A percentile compares a stretch with the other conserved stretches of the same genome.
phyloP scores from a whole-genome alignment of 208 protist genomes.

The Acanthamoeba polyphaga region DNA sequence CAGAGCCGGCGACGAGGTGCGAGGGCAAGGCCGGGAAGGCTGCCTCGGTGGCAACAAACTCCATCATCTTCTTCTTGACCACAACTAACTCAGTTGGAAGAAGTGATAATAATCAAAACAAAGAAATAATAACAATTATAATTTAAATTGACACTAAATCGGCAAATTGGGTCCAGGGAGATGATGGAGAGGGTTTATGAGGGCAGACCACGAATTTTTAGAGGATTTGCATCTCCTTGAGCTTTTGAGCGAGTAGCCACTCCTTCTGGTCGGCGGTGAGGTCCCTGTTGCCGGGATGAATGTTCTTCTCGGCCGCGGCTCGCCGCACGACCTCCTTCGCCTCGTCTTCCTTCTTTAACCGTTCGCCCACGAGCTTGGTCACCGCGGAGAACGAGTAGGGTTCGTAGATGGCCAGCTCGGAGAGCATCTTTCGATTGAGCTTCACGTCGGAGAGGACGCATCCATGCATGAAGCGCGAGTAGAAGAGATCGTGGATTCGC shows the following conservation, averaged over 20 bases:
- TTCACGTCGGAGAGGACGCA: conserved; percentile 7
- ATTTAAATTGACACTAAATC: neutral
- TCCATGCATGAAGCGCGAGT: conserved; percentile 58
- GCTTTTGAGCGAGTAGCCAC: conserved; percentile 24
- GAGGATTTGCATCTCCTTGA: conserved; percentile 14
- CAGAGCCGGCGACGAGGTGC: neutral
- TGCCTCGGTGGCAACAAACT: conserved; percentile 49
- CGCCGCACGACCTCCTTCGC: neutral
- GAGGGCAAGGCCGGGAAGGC: conserved; percentile 49
- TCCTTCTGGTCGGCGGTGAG: conserved; percentile 17
- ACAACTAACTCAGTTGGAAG: no score
- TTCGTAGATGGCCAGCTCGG: conserved; percentile 71
- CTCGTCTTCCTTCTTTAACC: neutral
- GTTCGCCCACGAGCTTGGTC: conserved; percentile 52
- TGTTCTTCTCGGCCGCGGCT: neutral
- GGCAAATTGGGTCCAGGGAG: neutral
- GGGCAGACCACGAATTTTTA: neutral
- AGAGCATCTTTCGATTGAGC: conserved; percentile 64
- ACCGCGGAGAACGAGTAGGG: conserved; percentile 62
- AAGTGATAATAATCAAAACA: neutral
- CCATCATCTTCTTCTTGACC: conserved; percentile 11
- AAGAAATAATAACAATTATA: neutral
- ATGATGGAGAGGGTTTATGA: neutral
- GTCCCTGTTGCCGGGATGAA: neutral
- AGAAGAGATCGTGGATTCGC: neutral